A percentile compares a stretch with the other conserved stretches of the same genome.
Conservation (phyloP, 257 asterid genomes). For the Jaltomata sinuosa region DNA sequence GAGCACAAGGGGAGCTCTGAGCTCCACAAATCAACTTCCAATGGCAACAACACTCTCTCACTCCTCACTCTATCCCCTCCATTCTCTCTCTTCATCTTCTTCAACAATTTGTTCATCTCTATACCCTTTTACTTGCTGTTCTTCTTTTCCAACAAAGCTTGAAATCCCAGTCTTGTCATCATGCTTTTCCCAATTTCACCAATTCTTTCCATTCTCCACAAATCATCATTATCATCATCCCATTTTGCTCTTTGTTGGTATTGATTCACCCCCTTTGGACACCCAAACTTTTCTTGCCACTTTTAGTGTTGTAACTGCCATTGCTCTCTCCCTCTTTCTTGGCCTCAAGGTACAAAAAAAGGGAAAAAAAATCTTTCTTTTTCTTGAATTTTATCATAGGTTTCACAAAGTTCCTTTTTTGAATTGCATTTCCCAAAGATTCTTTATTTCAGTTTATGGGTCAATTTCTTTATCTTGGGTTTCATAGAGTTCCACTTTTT, state of each 20-base stretch:
- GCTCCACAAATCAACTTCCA: constrained; percentile 16
- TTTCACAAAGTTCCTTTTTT: neutral
- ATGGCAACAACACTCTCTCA: constrained; percentile 24
- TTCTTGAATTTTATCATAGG: neutral
- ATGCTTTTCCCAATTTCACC: constrained; percentile 23
- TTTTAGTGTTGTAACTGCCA: constrained; percentile 73
- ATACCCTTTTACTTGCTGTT: constrained; percentile 9
- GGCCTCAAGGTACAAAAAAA: constrained; percentile 61
- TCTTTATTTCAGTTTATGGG: neutral
- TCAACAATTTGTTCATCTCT: constrained; percentile 8
- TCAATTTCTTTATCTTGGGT: neutral
- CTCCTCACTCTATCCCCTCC: constrained; percentile 17
- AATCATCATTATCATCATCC: constrained; percentile 22
- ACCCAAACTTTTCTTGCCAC: constrained; percentile 81
- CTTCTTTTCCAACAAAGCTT: constrained; percentile 8
- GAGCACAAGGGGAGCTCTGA: neutral
- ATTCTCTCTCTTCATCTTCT: constrained; percentile 12
- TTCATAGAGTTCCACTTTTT: neutral
- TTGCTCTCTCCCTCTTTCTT: constrained; percentile 71
- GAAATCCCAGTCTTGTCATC: constrained; percentile 27
- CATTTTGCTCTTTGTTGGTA: constrained; percentile 46
- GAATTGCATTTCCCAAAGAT: neutral
- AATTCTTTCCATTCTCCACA: neutral
- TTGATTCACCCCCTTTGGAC: constrained; percentile 51
- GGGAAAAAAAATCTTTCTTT: neutral